Evolutionary conservation across 208 protist genomes (phyloP), one percentile per base, ranked within the genome.

Genomic region (Leishmania braziliensis): DNA sequence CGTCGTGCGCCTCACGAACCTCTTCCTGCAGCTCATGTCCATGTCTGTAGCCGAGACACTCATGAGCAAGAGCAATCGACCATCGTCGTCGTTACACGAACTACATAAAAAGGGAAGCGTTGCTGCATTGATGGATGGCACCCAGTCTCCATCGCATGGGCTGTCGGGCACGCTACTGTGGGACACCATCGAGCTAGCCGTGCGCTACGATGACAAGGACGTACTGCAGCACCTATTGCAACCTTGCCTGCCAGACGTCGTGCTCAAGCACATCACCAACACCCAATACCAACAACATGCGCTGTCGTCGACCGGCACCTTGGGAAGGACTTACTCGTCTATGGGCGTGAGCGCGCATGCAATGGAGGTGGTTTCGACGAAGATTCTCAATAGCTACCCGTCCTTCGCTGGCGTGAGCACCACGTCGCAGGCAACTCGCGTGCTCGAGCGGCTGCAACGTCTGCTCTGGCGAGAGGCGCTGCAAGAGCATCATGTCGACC

Each of bases 181-280:
- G 69, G 93, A 95, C 78, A 85, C 92, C 9, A 77, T 95, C 56
- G 93, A 96, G 81, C 85, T 96, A 2, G 80, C 91, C 9, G 90
- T 95, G 23, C 91, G 93, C 70, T 96, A 89, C 89, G 93, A 96
- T 74, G 87, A 95, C 75, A 86, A 86, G 48, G 60, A 86, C 43
- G 83, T 93, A 6, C 70, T 96, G n/a, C 51, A 39, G 5, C 69
- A 90, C 43, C 84, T 95, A 51, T 81, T 95, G 63, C 82, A 83
- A 76, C 82, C 92, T 36, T 72, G 76, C 5, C n/a, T 91, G 65
- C 87, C 86, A 29, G 77, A 84, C 26, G 48, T 81, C 18, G 80
- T 84, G 46, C 78, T 83, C 26, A 78, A 77, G 46, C 65, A 82
- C 78, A 77, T 86, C 50, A 69, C 39, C 29, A 80, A 60, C 18